Base-by-base conservation (phyloP, 1,284 basidiomycete species). In the Gymnopus androsaceus region DNA sequence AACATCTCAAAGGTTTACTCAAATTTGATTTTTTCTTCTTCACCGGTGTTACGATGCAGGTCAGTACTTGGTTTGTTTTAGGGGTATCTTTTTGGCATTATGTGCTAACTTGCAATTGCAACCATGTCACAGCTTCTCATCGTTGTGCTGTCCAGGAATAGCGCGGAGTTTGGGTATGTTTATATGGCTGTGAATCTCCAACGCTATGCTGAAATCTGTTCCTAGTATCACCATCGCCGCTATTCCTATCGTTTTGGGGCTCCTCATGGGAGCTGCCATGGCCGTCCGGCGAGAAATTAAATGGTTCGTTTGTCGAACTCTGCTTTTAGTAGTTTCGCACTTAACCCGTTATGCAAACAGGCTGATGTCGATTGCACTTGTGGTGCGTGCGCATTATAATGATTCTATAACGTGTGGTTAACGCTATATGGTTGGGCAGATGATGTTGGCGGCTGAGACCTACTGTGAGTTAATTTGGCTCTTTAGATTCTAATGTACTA, bases 1-100 rank as follows among this genome's bases (percentile, higher is more conserved):
- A n/a, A n/a, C n/a, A n/a, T n/a, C n/a, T n/a, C n/a, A n/a, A n/a
- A n/a, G n/a, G n/a, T 66, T 78, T 93, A 42, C 81, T 93, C 63
- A 92, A 92, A 68, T 92, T 94, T 66, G 90, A 93, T 69, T 93
- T 92, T 70, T 92, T 92, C 74, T 85, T 82, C 69, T 92, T 93
- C 67, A 79, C 81, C 30, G 90, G 87, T n/a, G 87, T 92, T 34
- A 92, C 89, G 6, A 91, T 92, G 80, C 91, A 93, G 82, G 90
- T 84, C 59, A 56, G 73, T 46, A 11, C 15, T n/a, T n/a, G n/a
- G 30, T 46, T 37, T 46, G 30, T 47, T 21, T n/a, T n/a, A n/a
- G n/a, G n/a, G n/a, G n/a, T n/a, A n/a, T n/a, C n/a, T n/a, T n/a
- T n/a, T 37, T 68, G 4, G n/a, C n/a, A 42, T 15, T 15, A 25